Conservation (phyloP, 768 basidiomycete genomes). For the Hygrocybe punicea region DNA sequence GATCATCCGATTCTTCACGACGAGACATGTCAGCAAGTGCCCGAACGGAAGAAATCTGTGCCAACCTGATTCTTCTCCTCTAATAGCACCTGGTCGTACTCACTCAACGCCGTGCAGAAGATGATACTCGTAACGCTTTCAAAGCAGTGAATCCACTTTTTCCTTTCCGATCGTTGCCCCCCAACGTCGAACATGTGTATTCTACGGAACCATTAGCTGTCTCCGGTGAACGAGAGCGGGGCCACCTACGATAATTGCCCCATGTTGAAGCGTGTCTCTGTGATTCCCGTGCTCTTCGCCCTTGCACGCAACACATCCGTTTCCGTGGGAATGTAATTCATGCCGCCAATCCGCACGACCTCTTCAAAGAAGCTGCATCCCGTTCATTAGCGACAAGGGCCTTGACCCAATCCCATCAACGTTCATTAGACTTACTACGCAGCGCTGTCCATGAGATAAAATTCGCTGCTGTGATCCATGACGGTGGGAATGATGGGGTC, state of each 20-base stretch:
- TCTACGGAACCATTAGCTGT: constrained; percentile 20
- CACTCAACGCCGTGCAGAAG: constrained; percentile 60
- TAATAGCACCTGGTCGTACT: constrained; percentile 57
- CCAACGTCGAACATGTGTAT: constrained; percentile 78
- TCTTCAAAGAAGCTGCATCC: constrained; percentile 74
- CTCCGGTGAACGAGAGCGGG: neutral
- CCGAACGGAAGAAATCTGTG: neutral
- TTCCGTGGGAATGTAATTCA: constrained; percentile 81
- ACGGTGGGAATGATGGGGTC: constrained; percentile 59
- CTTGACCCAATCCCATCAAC: constrained; percentile 2
- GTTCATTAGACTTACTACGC: constrained; percentile 58
- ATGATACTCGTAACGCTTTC: constrained; percentile 62
- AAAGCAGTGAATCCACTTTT: constrained; percentile 77
- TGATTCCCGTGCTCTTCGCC: constrained; percentile 85
- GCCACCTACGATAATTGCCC: constrained; percentile 57
- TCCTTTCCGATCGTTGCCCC: constrained; percentile 75
- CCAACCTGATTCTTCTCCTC: constrained; percentile 73
- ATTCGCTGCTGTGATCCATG: constrained; percentile 64
- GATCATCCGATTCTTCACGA: constrained; percentile 79
- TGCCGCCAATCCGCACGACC: constrained; percentile 75
- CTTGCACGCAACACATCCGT: constrained; percentile 86
- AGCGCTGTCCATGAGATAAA: constrained; percentile 95
- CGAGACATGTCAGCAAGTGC: neutral
- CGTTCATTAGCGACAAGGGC: neutral
- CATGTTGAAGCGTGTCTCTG: constrained; percentile 79